A percentile compares a stretch with the other conserved stretches of the same genome.
These are phyloP conservation scores for Candida saitoana DNA, from an alignment of 805 yeast genomes.

Conservation along the genomic window DNA sequence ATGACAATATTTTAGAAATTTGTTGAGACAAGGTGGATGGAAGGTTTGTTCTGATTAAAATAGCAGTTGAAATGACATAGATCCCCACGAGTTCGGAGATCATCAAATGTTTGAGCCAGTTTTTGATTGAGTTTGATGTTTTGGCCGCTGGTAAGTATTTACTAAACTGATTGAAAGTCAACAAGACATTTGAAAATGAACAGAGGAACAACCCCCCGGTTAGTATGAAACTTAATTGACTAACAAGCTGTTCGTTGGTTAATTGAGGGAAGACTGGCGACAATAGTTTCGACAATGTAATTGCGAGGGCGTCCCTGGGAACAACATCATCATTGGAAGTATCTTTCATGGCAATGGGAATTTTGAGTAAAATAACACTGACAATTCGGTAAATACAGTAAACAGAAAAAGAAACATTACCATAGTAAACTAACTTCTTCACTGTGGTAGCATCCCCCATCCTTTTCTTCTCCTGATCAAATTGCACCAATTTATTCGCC, in stretches of 20 bases:
- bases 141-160: conserved; percentile 18
- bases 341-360: conserved; percentile 26
- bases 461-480: conserved; percentile 11
- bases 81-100: conserved; percentile 47
- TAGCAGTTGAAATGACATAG: conserved; percentile 49
- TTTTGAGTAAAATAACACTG: conserved; percentile 36
- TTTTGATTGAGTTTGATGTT: conserved; percentile 15
- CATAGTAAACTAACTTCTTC: conserved; percentile 10
- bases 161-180: conserved; percentile 54
- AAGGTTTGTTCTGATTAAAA: conserved; percentile 45
- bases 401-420: conserved; percentile 32
- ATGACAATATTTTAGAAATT: conserved; percentile 34
- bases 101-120: conserved; percentile 35
- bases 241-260: conserved; percentile 39
- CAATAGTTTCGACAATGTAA: conserved; percentile 42
- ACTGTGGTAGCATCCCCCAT: conserved; percentile 4
- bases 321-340: conserved; percentile 6
- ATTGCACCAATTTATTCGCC: conserved; percentile 13
- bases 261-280: conserved; percentile 20
- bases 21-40: conserved; percentile 43
- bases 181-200: conserved; percentile 60
- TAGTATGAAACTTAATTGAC: conserved; percentile 46
- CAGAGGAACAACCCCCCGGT: conserved; percentile 58
- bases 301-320: conserved; percentile 45
- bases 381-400: conserved; percentile 49